Evolutionary conservation across 1,284 basidiomycete species (phyloP).

Genomic region (Kalmanozyma brasiliensis): DNA sequence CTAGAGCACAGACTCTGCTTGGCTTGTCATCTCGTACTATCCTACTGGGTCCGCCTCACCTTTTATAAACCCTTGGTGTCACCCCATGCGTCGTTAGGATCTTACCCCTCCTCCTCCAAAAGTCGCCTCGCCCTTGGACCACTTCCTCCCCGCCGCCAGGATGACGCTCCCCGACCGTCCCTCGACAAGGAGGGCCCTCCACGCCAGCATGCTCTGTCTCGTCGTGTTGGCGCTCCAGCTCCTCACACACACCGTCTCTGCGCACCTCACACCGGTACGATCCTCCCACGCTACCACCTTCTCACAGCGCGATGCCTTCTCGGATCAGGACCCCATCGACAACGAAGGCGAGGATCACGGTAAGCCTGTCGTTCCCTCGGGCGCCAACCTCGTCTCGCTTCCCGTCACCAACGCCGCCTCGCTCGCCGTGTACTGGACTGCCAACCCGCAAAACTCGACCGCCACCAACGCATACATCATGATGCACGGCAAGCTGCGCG

Average conservation of each 20-base stretch:
- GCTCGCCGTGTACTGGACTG: conserved; percentile 53
- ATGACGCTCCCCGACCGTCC: not conserved
- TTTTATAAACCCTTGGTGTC: too few relatives aligned
- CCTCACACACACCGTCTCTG: not conserved
- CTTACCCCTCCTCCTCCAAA: not conserved
- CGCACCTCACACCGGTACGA: conserved; percentile 2
- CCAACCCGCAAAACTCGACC: conserved; percentile 38
- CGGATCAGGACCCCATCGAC: conserved; percentile 27
- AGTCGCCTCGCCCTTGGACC: not conserved
- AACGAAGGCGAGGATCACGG: conserved; percentile 53
- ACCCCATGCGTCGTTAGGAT: not conserved
- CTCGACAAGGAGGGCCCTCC: not conserved
- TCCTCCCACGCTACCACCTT: conserved; percentile 1
- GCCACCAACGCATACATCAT: conserved; percentile 59
- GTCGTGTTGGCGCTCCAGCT: conserved; percentile 15
- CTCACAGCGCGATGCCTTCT: conserved; percentile 34
- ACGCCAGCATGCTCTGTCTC: conserved; percentile 17
- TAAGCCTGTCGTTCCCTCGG: conserved; percentile 33
- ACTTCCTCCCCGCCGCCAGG: not conserved
- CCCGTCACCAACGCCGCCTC: conserved; percentile 31
- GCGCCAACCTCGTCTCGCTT: conserved; percentile 46
- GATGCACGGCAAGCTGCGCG: conserved; percentile 63
- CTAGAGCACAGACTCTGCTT: too few relatives aligned
- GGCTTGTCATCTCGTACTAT: too few relatives aligned
- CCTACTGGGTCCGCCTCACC: too few relatives aligned